A percentile compares a stretch with the other conserved stretches of the same genome.
These are phyloP conservation scores for Paraphoma sp. DNA, from an alignment of 2,329 filamentous ascomycete species.

Conservation along the genomic window DNA sequence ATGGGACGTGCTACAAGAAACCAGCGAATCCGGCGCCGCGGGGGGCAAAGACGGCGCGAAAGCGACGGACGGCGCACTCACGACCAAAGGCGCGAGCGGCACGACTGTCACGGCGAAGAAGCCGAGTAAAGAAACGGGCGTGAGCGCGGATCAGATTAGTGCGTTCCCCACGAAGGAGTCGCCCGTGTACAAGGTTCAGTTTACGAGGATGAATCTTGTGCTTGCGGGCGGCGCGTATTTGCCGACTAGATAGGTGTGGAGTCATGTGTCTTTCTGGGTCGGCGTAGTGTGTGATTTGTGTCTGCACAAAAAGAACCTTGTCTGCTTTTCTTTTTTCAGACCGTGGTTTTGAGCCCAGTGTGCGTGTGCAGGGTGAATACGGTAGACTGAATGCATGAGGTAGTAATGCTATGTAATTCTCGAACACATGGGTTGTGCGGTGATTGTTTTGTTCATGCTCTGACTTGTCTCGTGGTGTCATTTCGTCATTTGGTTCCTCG, in stretches of 20 bases:
- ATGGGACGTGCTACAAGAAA: slow-evolving; percentile 85
- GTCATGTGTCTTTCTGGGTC: not conserved
- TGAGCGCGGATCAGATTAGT: slow-evolving; percentile 91
- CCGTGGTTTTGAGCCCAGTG: too few species aligned
- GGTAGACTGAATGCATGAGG: too few species aligned
- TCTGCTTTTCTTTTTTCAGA: not conserved
- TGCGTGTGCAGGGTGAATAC: too few species aligned
- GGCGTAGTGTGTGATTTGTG: not conserved
- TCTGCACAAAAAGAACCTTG: not conserved
- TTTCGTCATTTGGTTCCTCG: too few species aligned
- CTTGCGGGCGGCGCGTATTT: slow-evolving; percentile 79
- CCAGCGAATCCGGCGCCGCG: slow-evolving; percentile 48
- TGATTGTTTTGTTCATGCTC: too few species aligned
- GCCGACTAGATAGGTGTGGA: slow-evolving; percentile 43
- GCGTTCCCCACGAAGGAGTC: slow-evolving; percentile 97
- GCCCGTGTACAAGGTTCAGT: slow-evolving; percentile 89
- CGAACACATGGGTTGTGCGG: too few species aligned
- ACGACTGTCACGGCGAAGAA: slow-evolving; percentile 62
- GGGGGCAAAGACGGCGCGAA: slow-evolving; percentile 45
- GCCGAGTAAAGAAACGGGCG: slow-evolving; percentile 86
- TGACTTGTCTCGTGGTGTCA: too few species aligned
- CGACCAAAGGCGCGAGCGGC: slow-evolving; percentile 57
- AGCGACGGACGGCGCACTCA: slow-evolving; percentile 60
- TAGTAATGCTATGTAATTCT: too few species aligned
- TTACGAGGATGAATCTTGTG: slow-evolving; percentile 94